phyloP scores from a whole-genome alignment of 129 eudicot species.

The Rutidosis leptorrhynchoides region DNA sequence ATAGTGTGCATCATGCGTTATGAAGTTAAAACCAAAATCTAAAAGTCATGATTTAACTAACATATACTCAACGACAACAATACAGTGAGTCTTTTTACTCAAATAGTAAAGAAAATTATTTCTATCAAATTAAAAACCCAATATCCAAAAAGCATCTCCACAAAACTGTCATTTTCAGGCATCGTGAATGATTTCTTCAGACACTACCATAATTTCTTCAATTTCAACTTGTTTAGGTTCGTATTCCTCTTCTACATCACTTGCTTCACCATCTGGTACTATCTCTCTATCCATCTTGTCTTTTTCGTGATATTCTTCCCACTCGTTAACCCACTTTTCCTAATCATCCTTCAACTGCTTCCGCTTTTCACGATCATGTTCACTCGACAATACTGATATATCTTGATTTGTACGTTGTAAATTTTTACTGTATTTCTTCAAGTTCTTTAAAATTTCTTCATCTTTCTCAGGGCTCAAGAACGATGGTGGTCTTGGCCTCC shows the following conservation, averaged over 20 bases:
- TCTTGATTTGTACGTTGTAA: constrained; percentile 77
- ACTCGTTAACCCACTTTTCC: constrained; percentile 59
- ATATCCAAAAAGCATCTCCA: not conserved
- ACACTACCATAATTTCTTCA: constrained; percentile 54
- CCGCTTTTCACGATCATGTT: constrained; percentile 73
- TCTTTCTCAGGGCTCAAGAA: constrained; percentile 73
- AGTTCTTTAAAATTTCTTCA: constrained; percentile 66
- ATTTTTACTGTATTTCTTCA: constrained; percentile 70
- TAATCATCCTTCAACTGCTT: constrained; percentile 67
- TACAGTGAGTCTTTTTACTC: not conserved
- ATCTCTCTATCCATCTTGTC: constrained; percentile 55
- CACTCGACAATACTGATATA: constrained; percentile 57
- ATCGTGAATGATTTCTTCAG: constrained; percentile 39
- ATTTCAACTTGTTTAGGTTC: constrained; percentile 70
- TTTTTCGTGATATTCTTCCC: constrained; percentile 57
- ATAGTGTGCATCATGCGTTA: too few relatives aligned
- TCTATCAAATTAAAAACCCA: not conserved
- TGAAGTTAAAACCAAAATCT: too few relatives aligned
- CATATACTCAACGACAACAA: not conserved
- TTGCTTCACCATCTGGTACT: constrained; percentile 76
- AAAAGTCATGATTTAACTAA: too few relatives aligned
- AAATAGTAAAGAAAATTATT: not conserved
- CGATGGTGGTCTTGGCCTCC: constrained; percentile 89
- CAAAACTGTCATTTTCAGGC: constrained; percentile 11
- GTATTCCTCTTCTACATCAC: constrained; percentile 81